Percentiles rank a stretch among this genome's conserved stretches.
Conservation (phyloP, 148 eudicot species). For the Persicaria tinctoria region DNA sequence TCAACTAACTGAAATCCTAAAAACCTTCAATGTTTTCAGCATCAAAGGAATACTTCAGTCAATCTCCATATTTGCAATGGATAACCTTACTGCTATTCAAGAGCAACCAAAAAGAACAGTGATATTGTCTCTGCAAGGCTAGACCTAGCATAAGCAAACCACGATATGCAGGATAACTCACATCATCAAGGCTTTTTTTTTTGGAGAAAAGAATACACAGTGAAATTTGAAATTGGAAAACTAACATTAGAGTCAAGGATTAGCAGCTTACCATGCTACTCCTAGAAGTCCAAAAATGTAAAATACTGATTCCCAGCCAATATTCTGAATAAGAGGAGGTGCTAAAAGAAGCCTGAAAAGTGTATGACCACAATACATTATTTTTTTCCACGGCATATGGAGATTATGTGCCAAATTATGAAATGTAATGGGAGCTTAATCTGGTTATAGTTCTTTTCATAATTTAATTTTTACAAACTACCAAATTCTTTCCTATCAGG, state of each 20-base stretch:
- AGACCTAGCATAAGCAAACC: neutral
- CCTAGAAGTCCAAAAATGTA: conserved; percentile 82
- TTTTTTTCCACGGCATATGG: neutral
- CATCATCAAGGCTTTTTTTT: neutral
- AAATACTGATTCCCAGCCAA: conserved; percentile 98
- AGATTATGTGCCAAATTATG: neutral
- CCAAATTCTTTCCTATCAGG: neutral
- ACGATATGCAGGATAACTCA: neutral
- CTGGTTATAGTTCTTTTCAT: conserved; percentile 1
- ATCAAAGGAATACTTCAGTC: conserved; percentile 35
- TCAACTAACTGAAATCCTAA: conserved; percentile 73
- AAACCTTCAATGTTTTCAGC: conserved; percentile 61
- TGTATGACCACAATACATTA: neutral
- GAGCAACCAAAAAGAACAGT: conserved; percentile 15
- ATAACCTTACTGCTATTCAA: conserved; percentile 21
- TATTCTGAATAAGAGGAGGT: conserved; percentile 81
- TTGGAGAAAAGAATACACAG: neutral
- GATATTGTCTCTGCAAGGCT: conserved; percentile 6
- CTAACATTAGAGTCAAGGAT: conserved; percentile 7
- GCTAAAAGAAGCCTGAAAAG: conserved; percentile 87
- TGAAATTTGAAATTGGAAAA: neutral
- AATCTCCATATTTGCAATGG: conserved; percentile 10
- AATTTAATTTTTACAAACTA: neutral
- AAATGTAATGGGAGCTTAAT: neutral
- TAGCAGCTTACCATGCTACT: conserved; percentile 70